Base-by-base conservation (phyloP, 306 rosid species). In the Arachis stenosperma region DNA sequence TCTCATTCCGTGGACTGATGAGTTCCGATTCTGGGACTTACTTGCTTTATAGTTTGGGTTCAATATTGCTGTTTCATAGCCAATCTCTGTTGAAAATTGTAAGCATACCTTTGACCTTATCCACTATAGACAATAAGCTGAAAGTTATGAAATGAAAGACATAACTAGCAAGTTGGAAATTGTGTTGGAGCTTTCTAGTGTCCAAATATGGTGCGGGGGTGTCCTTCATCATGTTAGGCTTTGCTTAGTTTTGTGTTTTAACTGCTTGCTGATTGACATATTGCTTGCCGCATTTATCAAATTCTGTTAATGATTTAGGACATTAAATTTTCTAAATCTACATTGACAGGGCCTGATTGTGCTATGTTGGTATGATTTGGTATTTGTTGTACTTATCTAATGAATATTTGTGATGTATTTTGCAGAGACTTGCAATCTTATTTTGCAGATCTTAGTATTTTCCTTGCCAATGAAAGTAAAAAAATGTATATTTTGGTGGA, bases 401-500 rank as follows among this genome's bases (percentile, higher is more conserved):
- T 76, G 44, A 30, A 11, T 83, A 50, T 59, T 63, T 73, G 71
- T 52, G 53, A 9, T 76, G 9, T 64, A 37, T 77, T 70, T 73
- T 82, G 88, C 89, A 95, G 99, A 76, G 99, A 95, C 68, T 87
- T 95, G 97, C 97, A 88, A 86, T 87, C 99, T 55, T 91, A 95
- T 80, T 92, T 82, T 73, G 90, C 99, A 36, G 93, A 91, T 79
- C 96, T 95, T 73, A 87, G 86, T 82, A 81, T 95, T 70, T 90
- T 95, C 81, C 83, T 91, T 3, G 97, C 92, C 54, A 83, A 77
- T 74, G 87, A 91, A 42, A 87, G 98, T 76, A 90, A 89, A 62
- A 88, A 75, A 63, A 67, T 88, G 14, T 91, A 85, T 81, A 86
- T 95, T 65, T 87, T 95, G 86, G 99, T 95, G 75, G 98, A 95